Evolutionary conservation across 2,329 filamentous ascomycete genomes (phyloP).

Genomic region (Alternaria burnsii): DNA sequence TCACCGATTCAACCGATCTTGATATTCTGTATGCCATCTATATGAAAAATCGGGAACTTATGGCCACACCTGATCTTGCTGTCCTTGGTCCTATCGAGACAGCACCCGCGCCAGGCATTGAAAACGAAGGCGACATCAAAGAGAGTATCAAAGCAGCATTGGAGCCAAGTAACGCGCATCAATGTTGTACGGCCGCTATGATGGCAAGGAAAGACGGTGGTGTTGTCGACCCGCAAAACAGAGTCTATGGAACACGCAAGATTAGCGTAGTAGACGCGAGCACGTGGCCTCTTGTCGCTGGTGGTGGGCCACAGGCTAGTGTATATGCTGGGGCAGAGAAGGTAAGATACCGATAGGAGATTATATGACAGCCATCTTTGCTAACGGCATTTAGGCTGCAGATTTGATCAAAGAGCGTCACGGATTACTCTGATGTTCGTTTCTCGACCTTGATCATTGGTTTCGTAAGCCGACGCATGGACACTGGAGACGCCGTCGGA

Average conservation of each 20-base stretch:
- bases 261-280: constrained; percentile 40
- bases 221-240: constrained; percentile 26
- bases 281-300: constrained; percentile 29
- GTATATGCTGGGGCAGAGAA: constrained; percentile 33
- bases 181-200: constrained; percentile 37
- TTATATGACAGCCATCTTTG: not conserved
- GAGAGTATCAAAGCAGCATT: constrained; percentile 15
- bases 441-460: not conserved
- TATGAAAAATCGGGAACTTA: constrained; percentile 44
- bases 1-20: constrained; percentile 41
- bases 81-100: constrained; percentile 43
- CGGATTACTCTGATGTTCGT: not conserved
- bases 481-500: constrained; percentile 17
- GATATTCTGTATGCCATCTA: constrained; percentile 43
- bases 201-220: constrained; percentile 25
- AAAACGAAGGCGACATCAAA: constrained; percentile 15
- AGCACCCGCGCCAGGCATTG: constrained; percentile 32
- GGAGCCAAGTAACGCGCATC: constrained; percentile 26
- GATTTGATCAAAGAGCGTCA: constrained; percentile 3
- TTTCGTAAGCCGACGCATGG: constrained; percentile 1
- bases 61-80: constrained; percentile 40
- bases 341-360: constrained; percentile 9
- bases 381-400: not conserved
- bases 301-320: constrained; percentile 22
- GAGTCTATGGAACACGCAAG: constrained; percentile 29